Base-by-base conservation (phyloP, 2,329 filamentous ascomycete species). In the Parascedosporium putredinis region DNA sequence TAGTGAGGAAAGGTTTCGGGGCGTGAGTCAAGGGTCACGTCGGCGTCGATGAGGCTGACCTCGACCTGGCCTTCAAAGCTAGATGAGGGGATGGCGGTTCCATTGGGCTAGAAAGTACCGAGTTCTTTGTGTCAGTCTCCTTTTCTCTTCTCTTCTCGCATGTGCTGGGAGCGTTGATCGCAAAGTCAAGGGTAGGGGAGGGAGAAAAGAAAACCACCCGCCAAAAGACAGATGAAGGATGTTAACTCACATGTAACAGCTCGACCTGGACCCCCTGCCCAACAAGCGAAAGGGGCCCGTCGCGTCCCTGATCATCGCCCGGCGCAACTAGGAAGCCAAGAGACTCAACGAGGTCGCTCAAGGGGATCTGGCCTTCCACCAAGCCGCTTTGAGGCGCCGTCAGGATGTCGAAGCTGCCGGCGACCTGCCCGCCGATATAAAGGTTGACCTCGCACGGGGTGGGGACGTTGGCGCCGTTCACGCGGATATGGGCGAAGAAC, bases 391-490 rank as follows among this genome's bases (percentile, higher is more conserved):
- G 20, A 65, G 67, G 54, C 64, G 63, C 51, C 55, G 47, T 57
- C 63, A 69, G 64, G 45, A 70, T 57, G 1, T 65, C 62, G 43
- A 67, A 55, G 38, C 58, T 62, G 18, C 64, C 66, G 14, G 63
- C 62, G 12, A 55, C 54, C 49, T 62, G 57, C 24, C 59, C 62
- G 18, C 58, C 57, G 18, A 69, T 53, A 34, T 60, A 67, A 38
- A 70, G 46, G 43, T 61, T 57, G 45, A 69, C 58, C 25, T 59
- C 57, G 52, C 60, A 64, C 16, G 67, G 67, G 3, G 64, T 57
- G 53, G 64, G 59, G 29, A 70, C 53, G 51, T 68, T 57, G 7
- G 58, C 54, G 22, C 65, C 61, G 27, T 69, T 60, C 16, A 70
- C 54, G 31, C 58, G 46, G 16, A 70, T 51, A 20, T 59, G 53